These are phyloP conservation scores for Escallonia herrerae DNA, from an alignment of 129 eudicot genomes.

Conservation along the genomic window DNA sequence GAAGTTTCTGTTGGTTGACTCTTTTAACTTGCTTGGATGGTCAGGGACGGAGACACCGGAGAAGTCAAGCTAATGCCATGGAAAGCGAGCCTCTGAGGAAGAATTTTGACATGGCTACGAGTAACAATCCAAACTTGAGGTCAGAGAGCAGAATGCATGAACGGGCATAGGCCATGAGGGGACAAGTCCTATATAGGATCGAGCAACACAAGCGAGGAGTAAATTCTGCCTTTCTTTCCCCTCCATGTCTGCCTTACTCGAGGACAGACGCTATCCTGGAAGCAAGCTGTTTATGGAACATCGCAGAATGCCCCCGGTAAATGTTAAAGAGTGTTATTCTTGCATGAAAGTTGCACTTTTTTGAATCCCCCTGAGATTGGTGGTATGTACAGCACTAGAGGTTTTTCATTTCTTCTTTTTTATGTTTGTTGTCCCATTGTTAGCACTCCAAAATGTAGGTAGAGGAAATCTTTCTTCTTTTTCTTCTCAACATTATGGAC, in stretches of 20 bases:
- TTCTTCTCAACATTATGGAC: too few species aligned
- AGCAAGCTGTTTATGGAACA: conserved; percentile 19
- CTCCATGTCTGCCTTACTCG: conserved; percentile 7
- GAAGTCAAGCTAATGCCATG: conserved; percentile 30
- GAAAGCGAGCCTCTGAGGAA: conserved; percentile 49
- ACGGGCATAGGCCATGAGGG: neutral
- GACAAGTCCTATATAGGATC: conserved; percentile 3
- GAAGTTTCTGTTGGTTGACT: neutral
- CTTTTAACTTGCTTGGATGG: conserved; percentile 6
- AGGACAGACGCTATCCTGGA: neutral
- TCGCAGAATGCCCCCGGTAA: conserved; percentile 19
- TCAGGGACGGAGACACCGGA: conserved; percentile 65
- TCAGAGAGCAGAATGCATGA: neutral
- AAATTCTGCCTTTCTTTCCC: conserved; percentile 19
- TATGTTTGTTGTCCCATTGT: neutral
- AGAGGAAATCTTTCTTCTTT: too few species aligned
- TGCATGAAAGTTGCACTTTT: conserved; percentile 14
- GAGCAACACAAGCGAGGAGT: conserved; percentile 8
- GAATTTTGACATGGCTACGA: conserved; percentile 35
- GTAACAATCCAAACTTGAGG: conserved; percentile 20
- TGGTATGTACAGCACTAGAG: conserved; percentile 38
- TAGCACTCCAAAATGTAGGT: too few species aligned
- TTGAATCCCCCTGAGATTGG: conserved; percentile 20
- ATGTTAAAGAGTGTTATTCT: conserved; percentile 26
- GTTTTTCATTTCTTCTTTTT: neutral